Evolutionary conservation across 2,329 filamentous ascomycete species (phyloP).

Genomic region (Elsinoe fawcettii): DNA sequence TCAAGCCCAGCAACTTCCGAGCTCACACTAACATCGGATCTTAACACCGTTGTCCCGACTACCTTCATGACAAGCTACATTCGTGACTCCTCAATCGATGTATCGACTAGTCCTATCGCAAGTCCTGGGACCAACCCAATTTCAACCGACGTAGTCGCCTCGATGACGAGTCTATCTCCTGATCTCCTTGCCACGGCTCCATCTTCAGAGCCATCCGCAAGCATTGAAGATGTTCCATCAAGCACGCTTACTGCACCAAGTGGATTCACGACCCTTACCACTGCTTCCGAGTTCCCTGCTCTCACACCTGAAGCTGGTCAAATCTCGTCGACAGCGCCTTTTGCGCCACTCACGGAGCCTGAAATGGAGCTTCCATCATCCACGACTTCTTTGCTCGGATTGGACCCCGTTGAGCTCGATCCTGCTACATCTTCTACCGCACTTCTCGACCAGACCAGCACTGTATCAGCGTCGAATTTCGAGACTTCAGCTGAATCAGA

Average conservation of each 20-base stretch:
- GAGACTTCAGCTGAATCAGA: background rate
- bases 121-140: background rate
- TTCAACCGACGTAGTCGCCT: background rate
- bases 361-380: background rate
- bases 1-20: background rate
- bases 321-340: background rate
- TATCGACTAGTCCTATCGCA: background rate
- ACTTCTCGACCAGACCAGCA: background rate
- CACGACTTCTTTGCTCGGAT: background rate
- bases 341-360: background rate
- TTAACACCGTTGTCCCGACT: background rate
- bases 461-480: background rate
- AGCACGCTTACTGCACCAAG: background rate
- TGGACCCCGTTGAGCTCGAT: background rate
- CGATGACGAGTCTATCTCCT: background rate
- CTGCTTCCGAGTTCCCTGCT: background rate
- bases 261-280: background rate
- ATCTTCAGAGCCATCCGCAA: background rate
- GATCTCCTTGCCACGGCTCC: background rate
- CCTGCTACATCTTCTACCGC: background rate
- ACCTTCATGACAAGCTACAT: constrained; percentile 8
- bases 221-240: background rate
- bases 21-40: background rate
- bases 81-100: constrained; percentile 1
- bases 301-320: background rate